Conservation (phyloP, 1,139 yeast genomes). For the Lodderomyces orthopsilosis region DNA sequence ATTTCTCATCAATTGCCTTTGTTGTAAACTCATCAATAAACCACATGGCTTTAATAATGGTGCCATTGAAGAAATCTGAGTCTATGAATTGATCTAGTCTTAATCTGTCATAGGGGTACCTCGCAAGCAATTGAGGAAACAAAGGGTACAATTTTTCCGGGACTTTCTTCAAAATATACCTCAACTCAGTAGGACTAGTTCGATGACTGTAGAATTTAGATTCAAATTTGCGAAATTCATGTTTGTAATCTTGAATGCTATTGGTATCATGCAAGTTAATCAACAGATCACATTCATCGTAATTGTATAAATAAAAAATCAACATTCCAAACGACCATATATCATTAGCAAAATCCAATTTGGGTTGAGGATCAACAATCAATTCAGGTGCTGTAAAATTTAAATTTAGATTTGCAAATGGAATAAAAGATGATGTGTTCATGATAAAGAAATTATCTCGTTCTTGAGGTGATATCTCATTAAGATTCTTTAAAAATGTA, state of each 20-base stretch:
- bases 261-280: constrained; percentile 32
- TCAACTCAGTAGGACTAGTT: constrained; percentile 41
- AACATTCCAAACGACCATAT: constrained; percentile 82
- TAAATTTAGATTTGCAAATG: constrained; percentile 71
- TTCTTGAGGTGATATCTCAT: constrained; percentile 44
- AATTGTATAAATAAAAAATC: constrained; percentile 62
- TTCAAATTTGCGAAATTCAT: constrained; percentile 43
- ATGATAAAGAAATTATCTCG: constrained; percentile 58
- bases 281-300: constrained; percentile 47
- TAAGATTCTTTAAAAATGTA: constrained; percentile 57
- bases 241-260: constrained; percentile 47
- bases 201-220: constrained; percentile 38
- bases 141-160: constrained; percentile 34
- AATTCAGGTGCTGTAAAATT: constrained; percentile 54
- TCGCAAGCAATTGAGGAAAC: constrained; percentile 37
- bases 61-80: constrained; percentile 69
- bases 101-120: constrained; percentile 44
- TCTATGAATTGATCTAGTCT: constrained; percentile 51
- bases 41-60: constrained; percentile 76
- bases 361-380: constrained; percentile 28
- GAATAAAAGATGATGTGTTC: constrained; percentile 70
- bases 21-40: constrained; percentile 85
- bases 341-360: constrained; percentile 67
- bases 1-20: constrained; percentile 64
- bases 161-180: constrained; percentile 42